Evolutionary conservation across 2,329 filamentous ascomycete genomes (phyloP).

Genomic region (Diaporthe australafricana): DNA sequence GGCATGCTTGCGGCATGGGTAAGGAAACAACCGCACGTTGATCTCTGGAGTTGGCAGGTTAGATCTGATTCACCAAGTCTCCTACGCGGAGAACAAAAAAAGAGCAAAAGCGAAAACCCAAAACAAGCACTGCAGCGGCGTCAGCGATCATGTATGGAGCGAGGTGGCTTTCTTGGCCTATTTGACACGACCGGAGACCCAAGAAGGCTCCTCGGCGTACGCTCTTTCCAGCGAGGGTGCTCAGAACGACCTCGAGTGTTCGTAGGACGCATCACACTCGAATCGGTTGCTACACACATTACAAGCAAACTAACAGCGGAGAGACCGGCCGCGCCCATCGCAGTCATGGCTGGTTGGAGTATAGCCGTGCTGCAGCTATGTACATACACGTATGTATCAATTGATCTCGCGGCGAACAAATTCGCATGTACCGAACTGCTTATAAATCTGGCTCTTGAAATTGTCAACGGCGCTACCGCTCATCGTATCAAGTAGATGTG

Average conservation of each 20-base stretch:
- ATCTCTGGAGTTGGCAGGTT: slow-evolving; percentile 36
- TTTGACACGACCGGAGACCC: slow-evolving; percentile 11
- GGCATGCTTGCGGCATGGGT: slow-evolving; percentile 28
- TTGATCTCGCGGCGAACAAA: background rate
- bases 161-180: background rate
- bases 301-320: slow-evolving; percentile 22
- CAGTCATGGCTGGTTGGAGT: background rate
- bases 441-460: background rate
- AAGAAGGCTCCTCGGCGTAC: background rate
- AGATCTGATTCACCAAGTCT: slow-evolving; percentile 30
- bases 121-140: slow-evolving; percentile 28
- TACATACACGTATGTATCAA: slow-evolving; percentile 1
- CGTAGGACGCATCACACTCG: slow-evolving; percentile 25
- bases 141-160: slow-evolving; percentile 8
- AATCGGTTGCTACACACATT: slow-evolving; percentile 32
- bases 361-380: background rate
- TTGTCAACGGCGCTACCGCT: background rate
- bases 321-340: background rate
- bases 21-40: slow-evolving; percentile 30
- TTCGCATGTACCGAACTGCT: background rate
- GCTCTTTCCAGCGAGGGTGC: slow-evolving; percentile 6
- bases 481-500: background rate
- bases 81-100: slow-evolving; percentile 18
- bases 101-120: slow-evolving; percentile 26
- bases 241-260: background rate